Conservation (phyloP, 768 basidiomycete species). For the Neoboletus magnificus region DNA sequence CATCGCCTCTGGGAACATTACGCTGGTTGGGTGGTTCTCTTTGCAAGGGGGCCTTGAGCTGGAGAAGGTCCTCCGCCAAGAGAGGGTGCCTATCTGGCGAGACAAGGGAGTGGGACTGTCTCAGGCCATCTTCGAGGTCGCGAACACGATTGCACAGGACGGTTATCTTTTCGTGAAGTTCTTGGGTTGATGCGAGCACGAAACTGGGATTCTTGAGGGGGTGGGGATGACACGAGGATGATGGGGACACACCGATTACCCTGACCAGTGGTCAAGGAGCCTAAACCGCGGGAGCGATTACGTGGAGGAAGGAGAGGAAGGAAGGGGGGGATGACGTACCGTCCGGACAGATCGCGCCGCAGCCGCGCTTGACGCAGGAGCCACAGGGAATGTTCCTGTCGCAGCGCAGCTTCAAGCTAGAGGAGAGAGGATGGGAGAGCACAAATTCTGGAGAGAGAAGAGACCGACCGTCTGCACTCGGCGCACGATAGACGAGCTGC, state of each 20-base stretch:
- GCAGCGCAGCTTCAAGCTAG: constrained; percentile 43
- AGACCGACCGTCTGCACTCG: constrained; percentile 65
- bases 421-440: neutral
- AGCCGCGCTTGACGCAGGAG: constrained; percentile 78
- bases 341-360: constrained; percentile 80
- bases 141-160: constrained; percentile 71
- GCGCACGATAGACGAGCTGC: constrained; percentile 77
- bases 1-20: constrained; percentile 33
- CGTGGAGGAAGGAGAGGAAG: constrained; percentile 13
- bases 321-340: constrained; percentile 39
- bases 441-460: neutral
- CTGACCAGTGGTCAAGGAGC: constrained; percentile 77
- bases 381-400: constrained; percentile 76
- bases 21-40: constrained; percentile 51
- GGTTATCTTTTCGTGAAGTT: constrained; percentile 78
- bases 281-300: constrained; percentile 36
- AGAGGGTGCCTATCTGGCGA: constrained; percentile 64
- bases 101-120: constrained; percentile 54
- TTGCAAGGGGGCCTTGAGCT: constrained; percentile 74
- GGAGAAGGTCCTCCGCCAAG: constrained; percentile 66
- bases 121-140: constrained; percentile 70
- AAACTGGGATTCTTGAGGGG: constrained; percentile 43
- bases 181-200: constrained; percentile 75
- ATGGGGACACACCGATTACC: constrained; percentile 60
- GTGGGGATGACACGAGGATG: neutral